These are phyloP conservation scores for Ambrosia hybrid DNA, from an alignment of 140 eudicot species.

Conservation along the genomic window DNA sequence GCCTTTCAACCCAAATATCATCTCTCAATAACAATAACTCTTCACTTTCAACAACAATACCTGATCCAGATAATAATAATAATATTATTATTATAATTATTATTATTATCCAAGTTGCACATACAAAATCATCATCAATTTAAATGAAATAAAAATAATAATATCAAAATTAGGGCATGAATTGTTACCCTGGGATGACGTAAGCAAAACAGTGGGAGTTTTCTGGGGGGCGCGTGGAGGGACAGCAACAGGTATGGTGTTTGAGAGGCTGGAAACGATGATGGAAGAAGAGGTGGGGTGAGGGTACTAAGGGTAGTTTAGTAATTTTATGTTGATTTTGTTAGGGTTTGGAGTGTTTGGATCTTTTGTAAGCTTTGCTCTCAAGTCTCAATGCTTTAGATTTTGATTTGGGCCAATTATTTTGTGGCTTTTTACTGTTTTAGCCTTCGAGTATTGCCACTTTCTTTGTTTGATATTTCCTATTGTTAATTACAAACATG, in stretches of 20 bases:
- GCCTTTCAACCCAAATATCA: no score
- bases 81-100: no score
- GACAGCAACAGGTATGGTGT: slow-evolving; percentile 11
- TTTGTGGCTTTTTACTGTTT: background rate
- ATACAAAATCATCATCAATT: slow-evolving; percentile 2
- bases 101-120: background rate
- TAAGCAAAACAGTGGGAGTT: background rate
- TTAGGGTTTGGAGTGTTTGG: slow-evolving; percentile 25
- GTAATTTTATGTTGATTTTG: slow-evolving; percentile 6
- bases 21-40: no score
- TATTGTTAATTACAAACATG: no score
- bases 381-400: background rate
- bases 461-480: no score
- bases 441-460: background rate
- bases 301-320: slow-evolving; percentile 15
- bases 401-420: background rate
- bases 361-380: background rate
- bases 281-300: background rate
- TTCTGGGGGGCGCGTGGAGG: slow-evolving; percentile 30
- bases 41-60: no score
- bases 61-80: no score
- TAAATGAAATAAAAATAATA: background rate
- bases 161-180: background rate
- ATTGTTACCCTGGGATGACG: slow-evolving; percentile 31
- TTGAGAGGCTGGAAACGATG: slow-evolving; percentile 26